Conservation (phyloP, 106 monocot species). For the Dendrobium catenatum region DNA sequence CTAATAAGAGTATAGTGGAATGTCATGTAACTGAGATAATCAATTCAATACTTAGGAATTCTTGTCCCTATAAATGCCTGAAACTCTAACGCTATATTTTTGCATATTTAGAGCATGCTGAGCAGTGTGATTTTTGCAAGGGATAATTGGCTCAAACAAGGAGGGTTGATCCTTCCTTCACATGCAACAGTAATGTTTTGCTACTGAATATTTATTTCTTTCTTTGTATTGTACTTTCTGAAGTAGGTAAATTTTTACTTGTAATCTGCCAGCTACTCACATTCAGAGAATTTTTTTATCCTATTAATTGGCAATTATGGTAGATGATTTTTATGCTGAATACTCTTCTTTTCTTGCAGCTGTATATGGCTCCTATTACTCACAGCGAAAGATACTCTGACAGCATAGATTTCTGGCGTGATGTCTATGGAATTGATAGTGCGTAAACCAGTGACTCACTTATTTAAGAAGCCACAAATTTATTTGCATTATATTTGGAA, state of each 20-base stretch:
- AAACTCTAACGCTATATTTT: neutral
- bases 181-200: slow-evolving; percentile 72
- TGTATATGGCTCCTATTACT: slow-evolving; percentile 95
- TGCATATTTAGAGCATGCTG: slow-evolving; percentile 70
- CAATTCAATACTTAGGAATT: neutral
- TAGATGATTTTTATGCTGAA: neutral
- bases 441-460: slow-evolving; percentile 23
- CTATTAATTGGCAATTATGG: neutral
- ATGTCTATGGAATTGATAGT: slow-evolving; percentile 99
- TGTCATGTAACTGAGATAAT: neutral
- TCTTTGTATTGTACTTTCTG: neutral
- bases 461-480: neutral
- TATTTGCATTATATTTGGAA: neutral
- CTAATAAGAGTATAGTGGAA: neutral
- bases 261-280: neutral
- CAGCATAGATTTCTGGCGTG: slow-evolving; percentile 89
- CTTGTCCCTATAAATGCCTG: neutral
- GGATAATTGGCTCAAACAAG: slow-evolving; percentile 92
- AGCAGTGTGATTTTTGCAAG: slow-evolving; percentile 86
- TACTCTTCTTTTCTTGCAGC: slow-evolving; percentile 38
- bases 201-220: neutral
- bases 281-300: neutral
- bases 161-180: slow-evolving; percentile 95
- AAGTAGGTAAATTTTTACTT: neutral
- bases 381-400: slow-evolving; percentile 75